These are phyloP conservation scores for Aquanectria penicillioides DNA, from an alignment of 2,329 filamentous ascomycete species.

Conservation along the genomic window DNA sequence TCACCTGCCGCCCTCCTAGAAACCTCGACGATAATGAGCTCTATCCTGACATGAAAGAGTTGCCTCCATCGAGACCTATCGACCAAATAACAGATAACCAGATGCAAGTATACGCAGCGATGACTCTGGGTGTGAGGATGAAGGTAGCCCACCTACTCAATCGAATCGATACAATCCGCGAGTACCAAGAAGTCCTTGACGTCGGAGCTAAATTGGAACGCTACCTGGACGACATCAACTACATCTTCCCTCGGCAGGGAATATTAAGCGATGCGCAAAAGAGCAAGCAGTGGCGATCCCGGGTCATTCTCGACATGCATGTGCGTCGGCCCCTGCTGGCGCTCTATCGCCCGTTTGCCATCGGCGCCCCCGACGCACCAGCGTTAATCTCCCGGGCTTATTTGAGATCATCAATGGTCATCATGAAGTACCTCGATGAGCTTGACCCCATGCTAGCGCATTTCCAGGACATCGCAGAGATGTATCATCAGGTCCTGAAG, in stretches of 20 bases:
- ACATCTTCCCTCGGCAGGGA: constrained; percentile 59
- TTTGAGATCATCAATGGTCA: constrained; percentile 63
- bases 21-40: constrained; percentile 65
- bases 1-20: constrained; percentile 61
- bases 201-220: constrained; percentile 63
- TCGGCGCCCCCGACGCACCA: constrained; percentile 61
- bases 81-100: constrained; percentile 64
- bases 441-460: constrained; percentile 58
- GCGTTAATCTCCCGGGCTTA: constrained; percentile 63
- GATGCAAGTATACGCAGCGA: constrained; percentile 63
- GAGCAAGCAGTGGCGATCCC: constrained; percentile 62
- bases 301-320: constrained; percentile 64
- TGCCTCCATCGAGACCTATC: constrained; percentile 60
- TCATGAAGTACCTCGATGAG: constrained; percentile 66
- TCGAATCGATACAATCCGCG: constrained; percentile 61
- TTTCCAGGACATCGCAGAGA: constrained; percentile 59
- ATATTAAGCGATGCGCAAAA: constrained; percentile 54
- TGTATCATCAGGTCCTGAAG: constrained; percentile 64
- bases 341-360: constrained; percentile 64
- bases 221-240: constrained; percentile 64
- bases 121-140: constrained; percentile 60
- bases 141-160: constrained; percentile 61
- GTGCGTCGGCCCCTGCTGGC: constrained; percentile 62
- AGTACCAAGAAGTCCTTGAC: constrained; percentile 64
- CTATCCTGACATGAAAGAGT: constrained; percentile 56